These are phyloP conservation scores for Aspergillus pseudotamarii DNA, from an alignment of 2,329 filamentous ascomycete genomes.

Conservation along the genomic window DNA sequence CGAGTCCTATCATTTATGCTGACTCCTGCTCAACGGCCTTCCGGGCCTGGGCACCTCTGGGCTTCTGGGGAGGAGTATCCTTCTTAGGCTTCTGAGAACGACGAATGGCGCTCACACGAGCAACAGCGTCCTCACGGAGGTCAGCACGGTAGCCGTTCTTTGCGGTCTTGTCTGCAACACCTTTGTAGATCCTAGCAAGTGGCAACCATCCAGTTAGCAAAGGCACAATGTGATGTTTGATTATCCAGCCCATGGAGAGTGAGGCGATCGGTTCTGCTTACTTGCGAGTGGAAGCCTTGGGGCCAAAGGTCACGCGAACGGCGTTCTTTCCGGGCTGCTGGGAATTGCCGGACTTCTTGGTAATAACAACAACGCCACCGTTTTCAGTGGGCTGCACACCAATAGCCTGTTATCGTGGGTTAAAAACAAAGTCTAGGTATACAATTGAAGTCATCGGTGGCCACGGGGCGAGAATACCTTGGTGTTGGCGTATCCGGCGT, in stretches of 20 bases:
- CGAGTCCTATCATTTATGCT: slow-evolving; percentile 31
- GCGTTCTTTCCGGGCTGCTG: slow-evolving; percentile 73
- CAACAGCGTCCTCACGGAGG: slow-evolving; percentile 75
- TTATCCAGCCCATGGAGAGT: background rate
- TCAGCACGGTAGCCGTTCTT: slow-evolving; percentile 84
- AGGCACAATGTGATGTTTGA: background rate
- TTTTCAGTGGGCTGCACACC: slow-evolving; percentile 76
- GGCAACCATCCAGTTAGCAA: slow-evolving; percentile 19
- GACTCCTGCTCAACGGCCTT: slow-evolving; percentile 58
- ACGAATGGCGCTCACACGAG: slow-evolving; percentile 84
- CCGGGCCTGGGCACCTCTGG: slow-evolving; percentile 75
- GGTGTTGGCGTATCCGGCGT: slow-evolving; percentile 90
- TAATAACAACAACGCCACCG: slow-evolving; percentile 76
- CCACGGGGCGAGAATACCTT: slow-evolving; percentile 64
- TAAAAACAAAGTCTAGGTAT: background rate
- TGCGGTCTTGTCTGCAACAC: slow-evolving; percentile 78
- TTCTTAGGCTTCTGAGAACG: slow-evolving; percentile 78
- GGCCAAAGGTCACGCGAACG: slow-evolving; percentile 69
- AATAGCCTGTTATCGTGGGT: slow-evolving; percentile 66
- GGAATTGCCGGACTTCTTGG: slow-evolving; percentile 76
- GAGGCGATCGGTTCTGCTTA: slow-evolving; percentile 48
- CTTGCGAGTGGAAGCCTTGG: slow-evolving; percentile 78
- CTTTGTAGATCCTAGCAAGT: slow-evolving; percentile 75
- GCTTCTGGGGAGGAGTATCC: slow-evolving; percentile 72
- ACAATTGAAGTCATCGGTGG: background rate